Evolutionary conservation across 257 asterid species (phyloP).

Genomic region (Hygrophila difformis): DNA sequence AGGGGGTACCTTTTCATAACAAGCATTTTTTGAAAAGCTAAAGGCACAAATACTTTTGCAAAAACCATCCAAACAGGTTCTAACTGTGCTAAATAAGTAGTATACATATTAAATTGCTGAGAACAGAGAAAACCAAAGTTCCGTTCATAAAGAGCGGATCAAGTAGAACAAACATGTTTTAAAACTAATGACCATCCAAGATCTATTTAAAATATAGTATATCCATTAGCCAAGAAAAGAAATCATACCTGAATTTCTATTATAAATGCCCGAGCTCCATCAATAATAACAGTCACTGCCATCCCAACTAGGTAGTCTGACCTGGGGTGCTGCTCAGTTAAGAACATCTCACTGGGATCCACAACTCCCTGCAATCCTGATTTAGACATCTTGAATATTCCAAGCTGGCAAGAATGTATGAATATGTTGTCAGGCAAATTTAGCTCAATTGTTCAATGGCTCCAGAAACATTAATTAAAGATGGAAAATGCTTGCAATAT

Average conservation of each 20-base stretch:
- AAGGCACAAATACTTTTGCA: too few species aligned
- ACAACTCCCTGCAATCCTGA: conserved; percentile 66
- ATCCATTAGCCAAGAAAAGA: too few species aligned
- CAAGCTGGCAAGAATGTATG: conserved; percentile 54
- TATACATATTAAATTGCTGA: too few species aligned
- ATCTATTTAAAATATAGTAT: conserved; percentile 2
- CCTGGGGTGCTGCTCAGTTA: conserved; percentile 66
- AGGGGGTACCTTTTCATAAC: too few species aligned
- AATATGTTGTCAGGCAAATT: conserved; percentile 13
- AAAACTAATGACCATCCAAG: background rate
- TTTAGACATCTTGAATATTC: conserved; percentile 80
- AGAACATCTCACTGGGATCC: conserved; percentile 85
- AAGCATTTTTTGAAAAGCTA: too few species aligned
- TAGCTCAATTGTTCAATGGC: conserved; percentile 3
- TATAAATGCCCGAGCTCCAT: conserved; percentile 83
- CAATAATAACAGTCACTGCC: conserved; percentile 85
- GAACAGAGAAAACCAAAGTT: too few species aligned
- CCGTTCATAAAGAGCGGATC: too few species aligned
- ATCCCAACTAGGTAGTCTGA: conserved; percentile 78
- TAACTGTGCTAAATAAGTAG: too few species aligned
- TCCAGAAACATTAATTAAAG: conserved; percentile 4
- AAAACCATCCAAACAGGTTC: too few species aligned
- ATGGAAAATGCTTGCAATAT: conserved; percentile 11
- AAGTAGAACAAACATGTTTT: conserved; percentile 2
- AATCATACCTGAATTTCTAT: conserved; percentile 71